These are phyloP conservation scores for Allium sativum DNA, from an alignment of 106 monocot species.

Conservation along the genomic window DNA sequence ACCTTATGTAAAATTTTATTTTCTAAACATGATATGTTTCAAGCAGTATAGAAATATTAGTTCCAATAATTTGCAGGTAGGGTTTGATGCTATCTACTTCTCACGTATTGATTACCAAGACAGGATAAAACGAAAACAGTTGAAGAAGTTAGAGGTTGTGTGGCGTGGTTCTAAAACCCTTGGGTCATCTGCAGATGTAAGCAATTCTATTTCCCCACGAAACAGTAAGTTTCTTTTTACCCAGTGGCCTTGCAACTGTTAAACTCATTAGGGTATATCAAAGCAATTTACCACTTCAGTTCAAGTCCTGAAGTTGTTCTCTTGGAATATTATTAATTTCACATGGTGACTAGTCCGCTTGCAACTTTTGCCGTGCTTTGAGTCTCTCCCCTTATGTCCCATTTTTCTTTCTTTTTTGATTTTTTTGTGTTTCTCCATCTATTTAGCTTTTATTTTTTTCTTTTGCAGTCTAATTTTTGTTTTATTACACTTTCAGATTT, in stretches of 20 bases:
- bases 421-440: neutral
- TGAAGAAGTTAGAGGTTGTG: slow-evolving; percentile 81
- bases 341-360: neutral
- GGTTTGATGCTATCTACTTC: slow-evolving; percentile 97
- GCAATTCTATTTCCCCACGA: slow-evolving; percentile 7
- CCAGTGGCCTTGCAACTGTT: too few species aligned
- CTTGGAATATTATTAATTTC: too few species aligned
- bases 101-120: slow-evolving; percentile 98
- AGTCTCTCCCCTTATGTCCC: neutral
- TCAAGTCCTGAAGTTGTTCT: too few species aligned
- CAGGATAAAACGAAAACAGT: slow-evolving; percentile 37
- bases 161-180: slow-evolving; percentile 83
- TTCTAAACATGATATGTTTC: too few species aligned
- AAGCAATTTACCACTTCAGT: too few species aligned
- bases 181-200: slow-evolving; percentile 83
- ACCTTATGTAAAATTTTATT: too few species aligned
- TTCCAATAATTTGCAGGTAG: slow-evolving; percentile 47
- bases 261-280: too few species aligned
- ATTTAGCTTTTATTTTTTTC: neutral
- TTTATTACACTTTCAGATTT: slow-evolving; percentile 45
- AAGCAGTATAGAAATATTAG: neutral
- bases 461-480: neutral
- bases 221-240: neutral
- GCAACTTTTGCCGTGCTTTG: neutral
- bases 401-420: neutral